Conservation (phyloP, 805 yeast genomes). For the Candida caryicola region DNA sequence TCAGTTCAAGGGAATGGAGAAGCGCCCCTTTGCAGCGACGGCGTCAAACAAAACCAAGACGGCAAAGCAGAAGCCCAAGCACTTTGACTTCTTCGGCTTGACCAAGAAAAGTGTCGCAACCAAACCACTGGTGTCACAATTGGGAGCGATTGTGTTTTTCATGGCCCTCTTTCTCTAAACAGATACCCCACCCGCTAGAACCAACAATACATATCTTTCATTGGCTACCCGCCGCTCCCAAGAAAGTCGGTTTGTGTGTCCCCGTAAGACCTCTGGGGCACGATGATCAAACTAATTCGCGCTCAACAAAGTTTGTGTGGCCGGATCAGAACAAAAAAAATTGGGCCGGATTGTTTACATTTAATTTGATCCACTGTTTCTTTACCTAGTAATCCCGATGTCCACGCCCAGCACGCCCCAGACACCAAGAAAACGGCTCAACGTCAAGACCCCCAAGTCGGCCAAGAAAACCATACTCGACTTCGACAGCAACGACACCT, state of each 20-base stretch:
- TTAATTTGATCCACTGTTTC: too few relatives aligned
- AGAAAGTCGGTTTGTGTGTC: too few relatives aligned
- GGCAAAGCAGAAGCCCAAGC: neutral
- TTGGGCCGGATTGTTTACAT: neutral
- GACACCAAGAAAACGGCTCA: conserved; percentile 11
- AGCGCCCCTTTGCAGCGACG: neutral
- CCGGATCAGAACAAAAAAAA: too few relatives aligned
- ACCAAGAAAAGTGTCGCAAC: neutral
- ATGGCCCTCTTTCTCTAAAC: neutral
- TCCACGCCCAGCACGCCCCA: conserved; percentile 14
- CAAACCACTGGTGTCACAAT: neutral
- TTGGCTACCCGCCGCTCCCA: too few relatives aligned
- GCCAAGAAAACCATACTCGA: conserved; percentile 17
- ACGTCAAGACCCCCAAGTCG: conserved; percentile 1
- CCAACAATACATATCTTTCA: too few relatives aligned
- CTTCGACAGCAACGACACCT: conserved; percentile 25
- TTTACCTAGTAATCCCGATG: too few relatives aligned
- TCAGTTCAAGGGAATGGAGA: too few relatives aligned
- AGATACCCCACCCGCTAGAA: too few relatives aligned
- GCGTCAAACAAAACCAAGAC: neutral
- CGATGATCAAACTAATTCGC: too few relatives aligned
- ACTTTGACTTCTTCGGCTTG: neutral
- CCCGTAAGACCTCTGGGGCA: too few relatives aligned
- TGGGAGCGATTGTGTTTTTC: neutral
- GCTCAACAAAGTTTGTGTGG: too few relatives aligned